Percentiles rank a stretch among this genome's conserved stretches.
These are phyloP conservation scores for Nasturtium officinale DNA, from an alignment of 345 rosid species.

Conservation along the genomic window DNA sequence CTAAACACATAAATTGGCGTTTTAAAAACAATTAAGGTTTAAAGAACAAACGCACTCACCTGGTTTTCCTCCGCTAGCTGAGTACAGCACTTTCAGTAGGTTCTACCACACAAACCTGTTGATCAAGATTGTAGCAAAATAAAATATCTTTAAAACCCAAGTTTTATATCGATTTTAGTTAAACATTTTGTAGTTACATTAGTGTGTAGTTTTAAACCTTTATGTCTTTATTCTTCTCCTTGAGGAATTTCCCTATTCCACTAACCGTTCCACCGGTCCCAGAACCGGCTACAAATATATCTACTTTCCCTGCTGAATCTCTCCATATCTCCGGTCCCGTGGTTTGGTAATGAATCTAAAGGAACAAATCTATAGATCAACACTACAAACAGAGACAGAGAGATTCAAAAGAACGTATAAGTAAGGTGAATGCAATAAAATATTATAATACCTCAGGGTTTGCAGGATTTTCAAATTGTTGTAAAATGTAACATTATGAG, in stretches of 20 bases:
- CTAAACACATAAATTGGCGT: too few species aligned
- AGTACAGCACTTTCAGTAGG: conserved; percentile 42
- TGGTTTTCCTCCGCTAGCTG: conserved; percentile 40
- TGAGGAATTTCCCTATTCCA: conserved; percentile 67
- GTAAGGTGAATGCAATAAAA: too few species aligned
- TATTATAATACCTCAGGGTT: conserved; percentile 58
- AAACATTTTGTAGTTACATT: too few species aligned
- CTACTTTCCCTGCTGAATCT: conserved; percentile 56
- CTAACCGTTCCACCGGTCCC: conserved; percentile 67
- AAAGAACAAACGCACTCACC: conserved; percentile 19
- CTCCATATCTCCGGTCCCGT: conserved; percentile 76
- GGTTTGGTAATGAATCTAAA: conserved; percentile 69
- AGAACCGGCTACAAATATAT: conserved; percentile 54
- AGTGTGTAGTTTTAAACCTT: too few species aligned
- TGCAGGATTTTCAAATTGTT: conserved; percentile 48
- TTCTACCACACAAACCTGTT: conserved; percentile 39
- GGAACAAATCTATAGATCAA: conserved; percentile 7
- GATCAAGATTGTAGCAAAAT: background rate
- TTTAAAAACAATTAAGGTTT: too few species aligned
- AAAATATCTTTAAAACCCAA: background rate
- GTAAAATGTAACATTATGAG: conserved; percentile 49
- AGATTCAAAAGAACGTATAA: background rate
- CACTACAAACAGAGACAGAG: background rate
- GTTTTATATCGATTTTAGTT: too few species aligned
- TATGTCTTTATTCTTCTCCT: conserved; percentile 59